Conservation (phyloP, 345 rosid genomes). For the Aurinia saxatilis region DNA sequence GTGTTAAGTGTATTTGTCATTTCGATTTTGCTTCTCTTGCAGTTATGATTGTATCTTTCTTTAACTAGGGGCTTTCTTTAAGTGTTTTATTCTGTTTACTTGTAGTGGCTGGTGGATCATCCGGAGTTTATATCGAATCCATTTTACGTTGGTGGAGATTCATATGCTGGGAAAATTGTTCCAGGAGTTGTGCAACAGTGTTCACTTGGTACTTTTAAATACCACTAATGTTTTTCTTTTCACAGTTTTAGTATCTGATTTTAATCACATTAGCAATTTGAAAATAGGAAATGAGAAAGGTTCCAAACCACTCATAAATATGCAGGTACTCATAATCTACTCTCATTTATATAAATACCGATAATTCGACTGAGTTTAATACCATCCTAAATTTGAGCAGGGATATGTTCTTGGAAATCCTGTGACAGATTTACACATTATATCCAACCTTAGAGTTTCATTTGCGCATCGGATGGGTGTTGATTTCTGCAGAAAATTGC, state of each 20-base stretch:
- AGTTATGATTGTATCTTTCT: neutral
- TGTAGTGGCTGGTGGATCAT: slow-evolving; percentile 62
- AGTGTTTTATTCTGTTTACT: neutral
- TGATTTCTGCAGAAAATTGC: too few species aligned
- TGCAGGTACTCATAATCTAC: slow-evolving; percentile 46
- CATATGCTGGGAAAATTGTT: slow-evolving; percentile 44
- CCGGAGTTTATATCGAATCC: slow-evolving; percentile 45
- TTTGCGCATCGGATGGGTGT: too few species aligned
- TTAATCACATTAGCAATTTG: slow-evolving; percentile 12
- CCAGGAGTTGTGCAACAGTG: slow-evolving; percentile 52
- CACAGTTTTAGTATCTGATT: neutral
- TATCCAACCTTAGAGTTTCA: too few species aligned
- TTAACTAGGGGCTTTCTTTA: neutral
- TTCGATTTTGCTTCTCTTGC: neutral
- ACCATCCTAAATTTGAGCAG: neutral
- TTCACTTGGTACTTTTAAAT: slow-evolving; percentile 35
- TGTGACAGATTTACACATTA: too few species aligned
- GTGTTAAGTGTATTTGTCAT: slow-evolving; percentile 33
- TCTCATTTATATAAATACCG: neutral
- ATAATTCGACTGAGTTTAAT: neutral
- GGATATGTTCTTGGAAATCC: slow-evolving; percentile 17
- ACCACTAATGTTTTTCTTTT: neutral
- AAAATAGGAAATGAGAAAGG: slow-evolving; percentile 54
- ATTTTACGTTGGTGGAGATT: slow-evolving; percentile 50
- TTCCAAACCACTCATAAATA: slow-evolving; percentile 36